Evolutionary conservation across 192 early-diverging fungal species (phyloP).

Genomic region (Dispira simplex): DNA sequence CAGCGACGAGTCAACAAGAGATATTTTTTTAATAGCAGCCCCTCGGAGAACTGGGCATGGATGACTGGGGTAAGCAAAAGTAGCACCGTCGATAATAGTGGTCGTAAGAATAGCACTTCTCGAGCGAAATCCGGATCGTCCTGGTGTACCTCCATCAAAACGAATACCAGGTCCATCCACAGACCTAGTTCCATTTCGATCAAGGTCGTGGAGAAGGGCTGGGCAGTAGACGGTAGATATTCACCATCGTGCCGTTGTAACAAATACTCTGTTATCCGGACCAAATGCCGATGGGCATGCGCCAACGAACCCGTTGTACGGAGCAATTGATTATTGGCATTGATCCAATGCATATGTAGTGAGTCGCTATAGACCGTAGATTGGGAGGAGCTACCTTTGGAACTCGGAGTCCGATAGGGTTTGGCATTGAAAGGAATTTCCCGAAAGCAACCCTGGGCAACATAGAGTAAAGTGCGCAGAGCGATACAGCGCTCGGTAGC

Average conservation of each 20-base stretch:
- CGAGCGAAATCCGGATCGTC: neutral
- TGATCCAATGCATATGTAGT: neutral
- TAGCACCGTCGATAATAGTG: neutral
- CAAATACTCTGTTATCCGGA: neutral
- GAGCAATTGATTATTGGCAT: neutral
- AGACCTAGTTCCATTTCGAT: neutral
- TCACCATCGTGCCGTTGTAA: neutral
- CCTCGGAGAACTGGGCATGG: neutral
- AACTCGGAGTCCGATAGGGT: neutral
- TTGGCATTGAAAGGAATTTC: neutral
- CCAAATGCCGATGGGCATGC: neutral
- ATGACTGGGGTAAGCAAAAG: neutral
- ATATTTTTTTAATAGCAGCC: constrained; percentile 3
- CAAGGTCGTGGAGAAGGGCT: neutral
- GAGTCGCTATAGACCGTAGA: constrained; percentile 3
- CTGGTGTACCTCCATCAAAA: neutral
- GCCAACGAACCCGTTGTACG: neutral
- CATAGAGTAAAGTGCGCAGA: neutral
- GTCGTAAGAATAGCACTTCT: neutral
- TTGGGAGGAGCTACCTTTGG: neutral
- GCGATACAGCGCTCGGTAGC: neutral
- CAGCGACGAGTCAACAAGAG: constrained; percentile 4
- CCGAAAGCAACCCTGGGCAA: neutral
- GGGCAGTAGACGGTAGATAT: neutral
- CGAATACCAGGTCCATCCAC: neutral